phyloP scores from a whole-genome alignment of 208 protist genomes.

The Lotmaria passim region DNA sequence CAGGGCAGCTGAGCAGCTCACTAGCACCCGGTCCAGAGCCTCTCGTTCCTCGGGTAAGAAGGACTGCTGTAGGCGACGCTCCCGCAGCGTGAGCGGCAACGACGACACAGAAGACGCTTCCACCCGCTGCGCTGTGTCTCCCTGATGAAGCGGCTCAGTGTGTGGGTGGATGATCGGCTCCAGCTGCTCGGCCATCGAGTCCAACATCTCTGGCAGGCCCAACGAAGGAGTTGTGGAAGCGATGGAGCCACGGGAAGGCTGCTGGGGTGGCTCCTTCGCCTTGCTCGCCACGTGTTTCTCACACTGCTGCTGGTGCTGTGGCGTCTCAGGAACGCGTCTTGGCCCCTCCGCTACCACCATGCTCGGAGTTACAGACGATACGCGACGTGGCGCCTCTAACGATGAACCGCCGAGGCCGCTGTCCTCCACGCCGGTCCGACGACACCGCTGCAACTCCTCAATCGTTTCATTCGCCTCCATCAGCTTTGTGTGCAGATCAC shows the following conservation, averaged over 20 bases:
- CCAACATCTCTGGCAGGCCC: conserved; percentile 15
- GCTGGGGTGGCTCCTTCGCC: neutral
- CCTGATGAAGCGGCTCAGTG: neutral
- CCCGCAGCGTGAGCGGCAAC: neutral
- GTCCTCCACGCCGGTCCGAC: neutral
- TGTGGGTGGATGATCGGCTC: neutral
- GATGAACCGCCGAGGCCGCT: too few relatives aligned
- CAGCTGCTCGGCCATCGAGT: conserved; percentile 8
- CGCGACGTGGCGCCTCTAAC: too few relatives aligned
- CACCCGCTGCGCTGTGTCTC: neutral
- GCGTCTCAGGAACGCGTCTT: too few relatives aligned
- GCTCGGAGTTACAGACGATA: too few relatives aligned
- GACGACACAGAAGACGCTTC: neutral
- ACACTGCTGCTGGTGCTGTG: neutral
- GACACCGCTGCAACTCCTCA: neutral
- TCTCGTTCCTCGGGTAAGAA: conserved; percentile 9
- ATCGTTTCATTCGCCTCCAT: neutral
- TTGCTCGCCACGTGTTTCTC: neutral
- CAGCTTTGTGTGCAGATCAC: conserved; percentile 12
- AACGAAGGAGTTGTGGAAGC: neutral
- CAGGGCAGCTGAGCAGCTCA: conserved; percentile 21
- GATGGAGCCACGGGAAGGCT: neutral
- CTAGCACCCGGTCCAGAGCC: conserved; percentile 15
- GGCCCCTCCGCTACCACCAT: too few relatives aligned
- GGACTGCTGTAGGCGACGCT: neutral